Base-by-base conservation (phyloP, 257 asterid genomes). In the Solanum gandarillasii region DNA sequence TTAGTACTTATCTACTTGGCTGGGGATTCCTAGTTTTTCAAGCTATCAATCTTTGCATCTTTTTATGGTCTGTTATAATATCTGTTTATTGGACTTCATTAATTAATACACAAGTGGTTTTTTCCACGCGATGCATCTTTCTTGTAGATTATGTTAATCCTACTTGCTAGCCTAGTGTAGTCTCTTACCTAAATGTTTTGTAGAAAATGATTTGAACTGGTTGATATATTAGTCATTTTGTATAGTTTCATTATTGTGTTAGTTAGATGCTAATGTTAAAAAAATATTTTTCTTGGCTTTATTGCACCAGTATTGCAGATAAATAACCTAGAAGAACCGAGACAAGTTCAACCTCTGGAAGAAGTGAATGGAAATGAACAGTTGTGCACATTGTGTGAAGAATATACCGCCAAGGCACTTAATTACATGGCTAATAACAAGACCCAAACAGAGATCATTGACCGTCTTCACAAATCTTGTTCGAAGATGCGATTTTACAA, bases 401-500 rank as follows among this genome's bases (percentile, higher is more conserved):
- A 95, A 85, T 94, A 91, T 89, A 89, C 96, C 62, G 34, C 91
- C n/a, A 91, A 94, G 71, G 98, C 98, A 84, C 92, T 97, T 83
- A 43, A 60, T 67, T 96, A 97, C 92, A 91, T 96, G 41, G 78
- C 92, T 6, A 90, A 92, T 48, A 94, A 97, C 93, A 94, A 93
- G 88, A 95, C 98, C 72, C 94, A 94, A 86, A 90, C 90, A 34
- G 94, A 97, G 90, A 92, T 97, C 90, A 90, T 95, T 82, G 86
- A 74, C 87, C 86, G 81, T 86, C 96, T 96, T 91, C 98, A 94
- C 90, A 91, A 95, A 86, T 91, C 96, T 46, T 97, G 99, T 94
- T 90, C 93, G 21, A 94, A 89, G 92, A 79, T 96, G 89, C 94
- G 87, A 73, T 89, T 94, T 71, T 93, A 93, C 91, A 91, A 92